Evolutionary conservation across 345 rosid species (phyloP), one percentile per base, ranked within the genome.

Genomic region (Aquilaria sinensis): DNA sequence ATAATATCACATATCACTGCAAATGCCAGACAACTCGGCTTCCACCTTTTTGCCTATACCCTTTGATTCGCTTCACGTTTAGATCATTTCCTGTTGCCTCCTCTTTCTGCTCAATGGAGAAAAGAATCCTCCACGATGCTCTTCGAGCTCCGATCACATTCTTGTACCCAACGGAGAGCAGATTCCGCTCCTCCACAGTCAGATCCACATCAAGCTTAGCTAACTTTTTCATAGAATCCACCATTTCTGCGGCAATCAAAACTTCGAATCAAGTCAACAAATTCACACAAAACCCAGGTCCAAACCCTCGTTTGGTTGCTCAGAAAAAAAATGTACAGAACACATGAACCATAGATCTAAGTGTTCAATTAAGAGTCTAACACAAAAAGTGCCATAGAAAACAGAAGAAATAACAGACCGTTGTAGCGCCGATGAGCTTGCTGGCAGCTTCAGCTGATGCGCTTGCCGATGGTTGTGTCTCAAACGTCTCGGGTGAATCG

Each of bases 11-110:
- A 86, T 74, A 67, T 80, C 87, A 72, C 69, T 64, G 55, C 89
- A 80, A 54, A 86, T 80, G 33, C 53, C 54, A 0, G 83, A 62
- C 56, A 84, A 75, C 77, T 86, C 93, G 29, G 63, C 13, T 58
- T 86, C 89, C n/a, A 86, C 84, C 57, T n/a, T 84, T 84, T 70
- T 80, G 75, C 78, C 80, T 80, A 47, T 84, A 86, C 49, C 57
- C 81, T 67, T 77, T 82, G 53, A 86, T 84, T 56, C 82, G 70
- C 67, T 72, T 80, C 15, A 72, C 93, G 63, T 81, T 75, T 12
- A 56, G 72, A 7, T 82, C 85, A 55, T 84, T 82, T 60, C 87
- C 89, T 72, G 69, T 84, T 47, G 72, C 67, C 16, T 79, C 77
- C 74, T 82, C 84, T 43, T 77, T 82, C 46, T 77, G 84, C 66